phyloP scores from a whole-genome alignment of 108 stramenopile species.

The Skeletonema costatum region DNA sequence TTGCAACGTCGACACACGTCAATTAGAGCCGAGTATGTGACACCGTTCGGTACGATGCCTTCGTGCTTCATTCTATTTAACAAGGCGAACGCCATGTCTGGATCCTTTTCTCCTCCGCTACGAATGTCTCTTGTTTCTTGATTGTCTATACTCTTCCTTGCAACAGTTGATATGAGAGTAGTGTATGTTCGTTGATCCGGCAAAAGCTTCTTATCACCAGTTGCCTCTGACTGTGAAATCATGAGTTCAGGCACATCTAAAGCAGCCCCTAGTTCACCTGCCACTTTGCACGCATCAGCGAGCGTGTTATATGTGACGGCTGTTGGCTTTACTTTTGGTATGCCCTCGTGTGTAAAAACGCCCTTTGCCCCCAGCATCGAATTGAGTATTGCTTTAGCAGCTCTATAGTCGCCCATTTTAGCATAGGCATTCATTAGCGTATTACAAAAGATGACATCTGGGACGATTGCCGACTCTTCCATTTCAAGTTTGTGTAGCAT shows the following conservation, averaged over 20 bases:
- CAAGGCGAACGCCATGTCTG: constrained; percentile 73
- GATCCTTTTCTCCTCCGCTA: constrained; percentile 64
- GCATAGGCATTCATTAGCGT: constrained; percentile 89
- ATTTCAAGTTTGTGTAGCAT: constrained; percentile 22
- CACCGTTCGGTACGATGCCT: constrained; percentile 76
- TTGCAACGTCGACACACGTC: constrained; percentile 80
- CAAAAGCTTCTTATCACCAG: constrained; percentile 31
- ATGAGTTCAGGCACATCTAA: constrained; percentile 55
- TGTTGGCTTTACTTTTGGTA: constrained; percentile 65
- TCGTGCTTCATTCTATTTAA: constrained; percentile 69
- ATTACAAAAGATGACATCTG: constrained; percentile 85
- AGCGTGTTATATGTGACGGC: constrained; percentile 86
- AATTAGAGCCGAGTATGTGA: constrained; percentile 88
- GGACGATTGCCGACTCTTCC: constrained; percentile 46
- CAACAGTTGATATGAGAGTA: constrained; percentile 84
- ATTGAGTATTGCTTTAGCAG: constrained; percentile 62
- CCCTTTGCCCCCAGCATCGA: constrained; percentile 54
- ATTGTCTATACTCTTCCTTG: constrained; percentile 44
- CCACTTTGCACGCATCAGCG: constrained; percentile 76
- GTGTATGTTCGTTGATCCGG: constrained; percentile 85
- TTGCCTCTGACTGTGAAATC: constrained; percentile 35
- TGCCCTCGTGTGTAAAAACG: constrained; percentile 28
- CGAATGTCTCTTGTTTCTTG: constrained; percentile 42
- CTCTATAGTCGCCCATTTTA: constrained; percentile 64
- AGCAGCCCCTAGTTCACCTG: constrained; percentile 74